Conservation (phyloP, 352 stramenopile species). For the Pythium rhizo-oryzae region DNA sequence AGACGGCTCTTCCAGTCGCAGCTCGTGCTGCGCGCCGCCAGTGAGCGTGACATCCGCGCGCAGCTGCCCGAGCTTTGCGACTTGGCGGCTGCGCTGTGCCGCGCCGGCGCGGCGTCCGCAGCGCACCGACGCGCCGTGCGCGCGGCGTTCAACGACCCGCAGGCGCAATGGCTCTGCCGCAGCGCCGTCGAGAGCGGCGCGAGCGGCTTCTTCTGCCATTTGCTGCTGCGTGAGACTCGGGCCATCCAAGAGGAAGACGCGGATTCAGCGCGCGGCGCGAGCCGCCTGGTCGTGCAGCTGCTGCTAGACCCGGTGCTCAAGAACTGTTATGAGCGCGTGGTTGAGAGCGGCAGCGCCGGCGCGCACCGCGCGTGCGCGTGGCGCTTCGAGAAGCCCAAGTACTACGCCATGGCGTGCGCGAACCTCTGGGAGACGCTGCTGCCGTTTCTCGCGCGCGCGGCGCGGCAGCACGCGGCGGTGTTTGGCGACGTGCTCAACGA, state of each 20-base stretch:
- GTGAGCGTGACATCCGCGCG: conserved; percentile 35
- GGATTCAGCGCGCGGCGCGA: background rate
- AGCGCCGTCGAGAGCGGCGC: conserved; percentile 60
- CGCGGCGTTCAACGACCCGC: conserved; percentile 39
- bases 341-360: background rate
- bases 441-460: conserved; percentile 52
- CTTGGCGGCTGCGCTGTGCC: conserved; percentile 41
- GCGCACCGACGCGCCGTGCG: conserved; percentile 22
- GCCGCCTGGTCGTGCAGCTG: conserved; percentile 35
- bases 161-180: conserved; percentile 61
- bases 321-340: conserved; percentile 35
- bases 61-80: conserved; percentile 48
- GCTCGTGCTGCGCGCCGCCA: conserved; percentile 25
- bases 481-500: conserved; percentile 33
- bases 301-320: conserved; percentile 56
- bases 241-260: conserved; percentile 9
- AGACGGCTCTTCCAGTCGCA: conserved; percentile 55
- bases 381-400: conserved; percentile 52
- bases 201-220: conserved; percentile 49
- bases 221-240: conserved; percentile 41
- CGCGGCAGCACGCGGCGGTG: conserved; percentile 32
- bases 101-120: background rate
- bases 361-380: conserved; percentile 47
- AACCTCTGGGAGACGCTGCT: conserved; percentile 56
- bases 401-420: conserved; percentile 67